These are phyloP conservation scores for Dryas alaskensis DNA, from an alignment of 306 rosid genomes.

Conservation along the genomic window DNA sequence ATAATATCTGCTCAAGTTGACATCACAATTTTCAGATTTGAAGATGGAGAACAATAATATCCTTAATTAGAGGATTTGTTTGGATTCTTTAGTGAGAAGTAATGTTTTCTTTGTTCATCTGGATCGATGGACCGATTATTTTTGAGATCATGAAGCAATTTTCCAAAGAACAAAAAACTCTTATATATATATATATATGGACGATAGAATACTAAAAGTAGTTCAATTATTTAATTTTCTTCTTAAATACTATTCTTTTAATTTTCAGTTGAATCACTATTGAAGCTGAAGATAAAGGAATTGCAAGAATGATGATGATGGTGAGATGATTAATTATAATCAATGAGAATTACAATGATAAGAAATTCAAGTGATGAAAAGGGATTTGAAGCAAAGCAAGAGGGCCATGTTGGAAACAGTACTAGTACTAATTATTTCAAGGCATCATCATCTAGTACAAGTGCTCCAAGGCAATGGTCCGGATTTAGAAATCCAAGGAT, in stretches of 20 bases:
- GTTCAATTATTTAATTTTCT: neutral
- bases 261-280: neutral
- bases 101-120: neutral
- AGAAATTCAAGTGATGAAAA: slow-evolving; percentile 49
- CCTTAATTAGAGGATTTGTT: neutral
- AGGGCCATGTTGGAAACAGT: slow-evolving; percentile 25
- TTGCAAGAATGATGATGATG: neutral
- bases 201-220: no score
- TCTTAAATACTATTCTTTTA: neutral
- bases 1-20: neutral
- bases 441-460: slow-evolving; percentile 27
- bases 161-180: neutral
- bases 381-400: slow-evolving; percentile 43
- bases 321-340: neutral
- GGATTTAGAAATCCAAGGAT: slow-evolving; percentile 76
- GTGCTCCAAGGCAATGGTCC: slow-evolving; percentile 64
- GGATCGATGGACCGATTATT: neutral
- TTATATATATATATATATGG: no score
- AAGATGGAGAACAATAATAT: no score
- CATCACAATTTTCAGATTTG: neutral
- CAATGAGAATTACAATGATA: slow-evolving; percentile 39
- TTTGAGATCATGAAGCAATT: neutral
- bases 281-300: slow-evolving; percentile 19
- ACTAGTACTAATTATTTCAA: neutral
- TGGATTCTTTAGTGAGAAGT: neutral